phyloP scores from a whole-genome alignment of 1,284 basidiomycete species.

The Trichosporon sp. region DNA sequence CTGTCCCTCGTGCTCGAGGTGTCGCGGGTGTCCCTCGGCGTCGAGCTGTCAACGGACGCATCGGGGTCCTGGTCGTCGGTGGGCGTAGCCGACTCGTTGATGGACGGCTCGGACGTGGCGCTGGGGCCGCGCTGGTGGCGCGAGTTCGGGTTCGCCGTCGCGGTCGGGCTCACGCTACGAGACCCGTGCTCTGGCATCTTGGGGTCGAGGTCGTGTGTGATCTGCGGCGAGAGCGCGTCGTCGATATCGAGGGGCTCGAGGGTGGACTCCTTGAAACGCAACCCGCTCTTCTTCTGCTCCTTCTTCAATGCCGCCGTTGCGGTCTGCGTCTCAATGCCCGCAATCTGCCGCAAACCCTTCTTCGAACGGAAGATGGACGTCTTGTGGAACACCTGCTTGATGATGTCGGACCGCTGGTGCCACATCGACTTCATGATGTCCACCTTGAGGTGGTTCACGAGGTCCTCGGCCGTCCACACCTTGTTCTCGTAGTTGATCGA shows the following conservation, averaged over 20 bases:
- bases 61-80: background rate
- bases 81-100: background rate
- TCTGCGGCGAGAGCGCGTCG: conserved; percentile 19
- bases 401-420: conserved; percentile 55
- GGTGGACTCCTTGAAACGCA: conserved; percentile 29
- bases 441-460: conserved; percentile 77
- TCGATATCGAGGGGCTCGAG: conserved; percentile 26
- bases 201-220: conserved; percentile 16
- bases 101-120: background rate
- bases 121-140: background rate
- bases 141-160: background rate
- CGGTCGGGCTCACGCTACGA: conserved; percentile 12
- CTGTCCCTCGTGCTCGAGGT: background rate
- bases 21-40: background rate
- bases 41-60: background rate
- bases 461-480: conserved; percentile 82
- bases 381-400: conserved; percentile 54
- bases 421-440: conserved; percentile 54
- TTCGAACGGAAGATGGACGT: conserved; percentile 48
- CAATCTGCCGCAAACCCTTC: conserved; percentile 42
- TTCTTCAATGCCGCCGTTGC: background rate
- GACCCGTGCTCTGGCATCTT: conserved; percentile 10
- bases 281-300: conserved; percentile 24
- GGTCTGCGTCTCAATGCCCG: conserved; percentile 29
- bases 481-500: conserved; percentile 78